Evolutionary conservation across 2,329 filamentous ascomycete genomes (phyloP).

Genomic region (Venturia pyrina): DNA sequence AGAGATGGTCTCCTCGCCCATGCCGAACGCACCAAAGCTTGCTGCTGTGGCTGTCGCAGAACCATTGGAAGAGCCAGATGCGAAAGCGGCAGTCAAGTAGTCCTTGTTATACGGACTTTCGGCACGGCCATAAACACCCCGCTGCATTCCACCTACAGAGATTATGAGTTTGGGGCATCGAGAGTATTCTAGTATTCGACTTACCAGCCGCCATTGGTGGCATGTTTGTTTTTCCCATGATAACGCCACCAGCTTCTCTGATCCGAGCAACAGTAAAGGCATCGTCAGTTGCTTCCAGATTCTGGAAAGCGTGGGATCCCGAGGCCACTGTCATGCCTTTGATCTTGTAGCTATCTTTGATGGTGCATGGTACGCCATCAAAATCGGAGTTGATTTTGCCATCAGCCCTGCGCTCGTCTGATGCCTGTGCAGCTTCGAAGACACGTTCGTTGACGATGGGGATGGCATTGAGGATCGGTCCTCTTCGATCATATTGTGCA

Average conservation of each 20-base stretch:
- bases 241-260: slow-evolving; percentile 35
- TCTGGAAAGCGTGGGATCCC: slow-evolving; percentile 43
- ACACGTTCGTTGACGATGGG: slow-evolving; percentile 37
- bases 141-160: slow-evolving; percentile 38
- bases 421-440: slow-evolving; percentile 37
- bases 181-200: background rate
- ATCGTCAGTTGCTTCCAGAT: slow-evolving; percentile 39
- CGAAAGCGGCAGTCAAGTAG: slow-evolving; percentile 42
- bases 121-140: slow-evolving; percentile 43
- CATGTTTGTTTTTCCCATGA: slow-evolving; percentile 46
- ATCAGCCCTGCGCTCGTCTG: slow-evolving; percentile 34
- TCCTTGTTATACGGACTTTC: slow-evolving; percentile 43
- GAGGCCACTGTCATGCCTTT: slow-evolving; percentile 42
- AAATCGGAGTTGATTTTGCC: slow-evolving; percentile 30
- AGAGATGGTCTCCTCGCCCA: slow-evolving; percentile 44
- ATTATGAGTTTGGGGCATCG: background rate
- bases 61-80: slow-evolving; percentile 46
- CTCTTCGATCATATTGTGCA: slow-evolving; percentile 35
- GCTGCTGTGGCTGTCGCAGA: slow-evolving; percentile 39
- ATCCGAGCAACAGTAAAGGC: slow-evolving; percentile 39
- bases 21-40: slow-evolving; percentile 40
- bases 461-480: slow-evolving; percentile 35
- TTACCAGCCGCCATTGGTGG: slow-evolving; percentile 40
- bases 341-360: slow-evolving; percentile 49
- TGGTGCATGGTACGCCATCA: slow-evolving; percentile 48